Conservation (phyloP, 2,329 filamentous ascomycete species). For the Mollisia scopiformis region DNA sequence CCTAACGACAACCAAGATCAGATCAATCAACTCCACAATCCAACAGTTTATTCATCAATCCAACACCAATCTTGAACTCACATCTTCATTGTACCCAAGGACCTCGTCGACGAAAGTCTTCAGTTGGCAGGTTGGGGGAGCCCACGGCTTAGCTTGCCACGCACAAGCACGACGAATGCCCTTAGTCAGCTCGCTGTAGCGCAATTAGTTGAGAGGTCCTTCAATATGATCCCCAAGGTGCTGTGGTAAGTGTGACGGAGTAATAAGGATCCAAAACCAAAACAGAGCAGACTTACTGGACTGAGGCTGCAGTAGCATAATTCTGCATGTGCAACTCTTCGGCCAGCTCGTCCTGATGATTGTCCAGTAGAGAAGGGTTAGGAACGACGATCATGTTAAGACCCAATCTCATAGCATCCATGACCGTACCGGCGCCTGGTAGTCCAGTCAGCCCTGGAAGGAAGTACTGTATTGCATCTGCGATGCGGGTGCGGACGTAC, state of each 20-base stretch:
- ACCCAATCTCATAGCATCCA: slow-evolving; percentile 76
- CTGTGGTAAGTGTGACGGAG: too few species aligned
- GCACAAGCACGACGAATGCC: slow-evolving; percentile 27
- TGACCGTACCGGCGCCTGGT: slow-evolving; percentile 83
- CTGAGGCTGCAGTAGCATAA: slow-evolving; percentile 61
- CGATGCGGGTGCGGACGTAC: slow-evolving; percentile 49
- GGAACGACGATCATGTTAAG: slow-evolving; percentile 87
- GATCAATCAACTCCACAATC: background rate
- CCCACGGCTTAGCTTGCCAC: slow-evolving; percentile 26
- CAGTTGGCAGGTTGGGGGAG: slow-evolving; percentile 21
- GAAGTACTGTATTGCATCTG: slow-evolving; percentile 3
- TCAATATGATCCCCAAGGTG: background rate
- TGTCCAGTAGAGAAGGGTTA: slow-evolving; percentile 79
- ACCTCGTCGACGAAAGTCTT: slow-evolving; percentile 27
- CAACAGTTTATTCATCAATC: too few species aligned
- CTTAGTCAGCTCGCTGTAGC: slow-evolving; percentile 20
- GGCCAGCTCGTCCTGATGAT: slow-evolving; percentile 90
- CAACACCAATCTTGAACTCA: slow-evolving; percentile 22
- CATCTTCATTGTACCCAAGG: slow-evolving; percentile 32
- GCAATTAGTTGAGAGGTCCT: background rate
- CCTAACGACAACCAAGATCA: background rate
- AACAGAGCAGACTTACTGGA: slow-evolving; percentile 28
- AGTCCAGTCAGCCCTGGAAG: slow-evolving; percentile 2
- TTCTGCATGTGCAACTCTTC: slow-evolving; percentile 72
- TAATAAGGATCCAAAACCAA: too few species aligned